Evolutionary conservation across 2,329 filamentous ascomycete species (phyloP), one percentile per base, ranked within the genome.

Genomic region (Ophiostoma quercus): DNA sequence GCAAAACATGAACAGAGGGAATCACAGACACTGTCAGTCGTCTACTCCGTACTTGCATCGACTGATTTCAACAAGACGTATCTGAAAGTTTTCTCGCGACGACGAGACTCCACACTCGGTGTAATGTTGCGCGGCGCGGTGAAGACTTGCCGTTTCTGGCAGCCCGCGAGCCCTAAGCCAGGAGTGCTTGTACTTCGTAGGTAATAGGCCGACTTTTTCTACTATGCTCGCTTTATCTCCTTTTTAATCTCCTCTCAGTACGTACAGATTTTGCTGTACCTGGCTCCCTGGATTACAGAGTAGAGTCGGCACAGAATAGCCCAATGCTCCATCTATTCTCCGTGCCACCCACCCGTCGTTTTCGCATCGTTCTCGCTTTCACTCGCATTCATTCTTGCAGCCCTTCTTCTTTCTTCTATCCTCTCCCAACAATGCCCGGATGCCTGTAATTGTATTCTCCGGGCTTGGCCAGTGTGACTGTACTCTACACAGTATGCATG

Each of bases 301-400:
- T 14, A 41, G n/a, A n/a, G n/a, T n/a, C 25, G 25, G 25, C 25
- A 29, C 25, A 29, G 25, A 29, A 29, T 11, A 41, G 39, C 39
- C 39, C 39, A 14, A 14, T 41, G 39, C 12, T 14, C 39, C 34
- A 12, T n/a, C 22, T 32, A 63, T 63, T 63, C 60, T 63, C 60
- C 60, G 60, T 63, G 60, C 32, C n/a, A 63, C 32, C 60, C 60
- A 63, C 60, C 60, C 60, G 60, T 63, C 60, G 60, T 63, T 63
- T 37, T 63, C 60, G 60, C 60, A 63, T 63, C 60, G 60, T 37
- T 63, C 16, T 63, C 60, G 60, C 60, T n/a, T 63, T 63, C 60
- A 19, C 60, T 32, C 60, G 60, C 60, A 37, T 32, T 63, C 60
- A 34, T 32, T 63, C 60, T 37, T 63, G 60, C 22, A 29, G 51